Evolutionary conservation across 257 asterid genomes (phyloP).

Genomic region (Rubia yunnanensis): DNA sequence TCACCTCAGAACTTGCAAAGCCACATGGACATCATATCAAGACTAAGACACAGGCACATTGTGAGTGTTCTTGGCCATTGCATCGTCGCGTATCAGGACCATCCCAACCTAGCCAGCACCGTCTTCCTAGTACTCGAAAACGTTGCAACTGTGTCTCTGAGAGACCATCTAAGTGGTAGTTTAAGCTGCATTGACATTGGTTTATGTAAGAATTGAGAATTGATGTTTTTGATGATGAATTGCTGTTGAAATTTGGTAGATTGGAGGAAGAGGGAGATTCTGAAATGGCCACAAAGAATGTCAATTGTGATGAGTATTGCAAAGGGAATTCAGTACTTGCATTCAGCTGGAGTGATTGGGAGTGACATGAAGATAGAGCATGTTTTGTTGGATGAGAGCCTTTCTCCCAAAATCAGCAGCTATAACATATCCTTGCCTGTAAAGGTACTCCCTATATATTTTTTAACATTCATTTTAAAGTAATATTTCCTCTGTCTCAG

Average conservation of each 20-base stretch:
- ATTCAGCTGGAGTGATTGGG: slow-evolving; percentile 63
- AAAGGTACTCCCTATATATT: slow-evolving; percentile 31
- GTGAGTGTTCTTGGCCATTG: slow-evolving; percentile 94
- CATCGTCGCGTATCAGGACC: slow-evolving; percentile 80
- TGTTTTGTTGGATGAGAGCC: slow-evolving; percentile 67
- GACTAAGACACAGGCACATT: slow-evolving; percentile 84
- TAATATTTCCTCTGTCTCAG: no score
- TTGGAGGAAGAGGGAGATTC: slow-evolving; percentile 69
- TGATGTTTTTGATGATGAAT: slow-evolving; percentile 1
- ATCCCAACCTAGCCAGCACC: slow-evolving; percentile 68
- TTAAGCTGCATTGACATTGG: neutral
- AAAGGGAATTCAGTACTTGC: slow-evolving; percentile 85
- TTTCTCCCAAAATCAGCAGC: slow-evolving; percentile 68
- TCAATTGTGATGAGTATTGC: slow-evolving; percentile 69
- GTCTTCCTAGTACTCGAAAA: slow-evolving; percentile 74
- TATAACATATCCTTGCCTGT: slow-evolving; percentile 66
- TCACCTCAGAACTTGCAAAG: slow-evolving; percentile 74
- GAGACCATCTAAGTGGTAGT: slow-evolving; percentile 71
- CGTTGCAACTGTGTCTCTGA: slow-evolving; percentile 58
- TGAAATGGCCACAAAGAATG: slow-evolving; percentile 98
- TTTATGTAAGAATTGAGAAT: neutral
- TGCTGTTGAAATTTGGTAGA: slow-evolving; percentile 27
- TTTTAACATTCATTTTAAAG: no score
- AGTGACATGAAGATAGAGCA: slow-evolving; percentile 66
- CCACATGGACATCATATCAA: slow-evolving; percentile 88